Conservation (phyloP, 345 rosid genomes). For the Citrus unshiu region DNA sequence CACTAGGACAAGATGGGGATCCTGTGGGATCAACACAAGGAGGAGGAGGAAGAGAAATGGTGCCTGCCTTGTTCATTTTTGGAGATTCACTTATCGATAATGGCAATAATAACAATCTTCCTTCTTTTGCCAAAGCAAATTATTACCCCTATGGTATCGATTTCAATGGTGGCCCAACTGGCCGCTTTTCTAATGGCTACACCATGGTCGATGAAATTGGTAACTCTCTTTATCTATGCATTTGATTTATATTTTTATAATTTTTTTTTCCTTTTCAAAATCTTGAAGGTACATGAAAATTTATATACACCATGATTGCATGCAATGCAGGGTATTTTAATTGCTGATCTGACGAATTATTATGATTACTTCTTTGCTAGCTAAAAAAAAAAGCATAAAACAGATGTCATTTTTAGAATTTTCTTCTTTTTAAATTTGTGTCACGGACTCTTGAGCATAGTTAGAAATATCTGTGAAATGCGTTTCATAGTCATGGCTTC, state of each 20-base stretch:
- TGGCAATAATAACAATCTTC: constrained; percentile 83
- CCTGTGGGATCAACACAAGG: constrained; percentile 17
- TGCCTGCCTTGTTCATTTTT: constrained; percentile 87
- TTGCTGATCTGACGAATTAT: neutral
- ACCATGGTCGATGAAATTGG: constrained; percentile 96
- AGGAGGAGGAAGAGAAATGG: constrained; percentile 40
- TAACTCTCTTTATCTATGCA: neutral
- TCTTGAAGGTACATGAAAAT: neutral
- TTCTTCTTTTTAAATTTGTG: too few relatives aligned
- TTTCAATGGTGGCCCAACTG: constrained; percentile 90
- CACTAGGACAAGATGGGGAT: constrained; percentile 12
- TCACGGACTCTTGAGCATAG: neutral
- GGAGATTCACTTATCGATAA: constrained; percentile 95
- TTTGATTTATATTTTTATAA: neutral
- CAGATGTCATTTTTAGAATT: neutral
- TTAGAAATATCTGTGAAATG: neutral
- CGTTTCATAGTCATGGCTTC: neutral
- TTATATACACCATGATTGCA: neutral
- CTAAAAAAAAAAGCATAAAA: neutral
- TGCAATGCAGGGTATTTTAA: constrained; percentile 13
- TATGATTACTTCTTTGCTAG: neutral
- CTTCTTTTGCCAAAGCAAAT: constrained; percentile 91
- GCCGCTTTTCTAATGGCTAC: constrained; percentile 95
- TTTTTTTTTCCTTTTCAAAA: neutral
- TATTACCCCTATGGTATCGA: constrained; percentile 95